Conservation (phyloP, 176 grass and related monocot genomes). For the Rhipidocladum racemiflorum region DNA sequence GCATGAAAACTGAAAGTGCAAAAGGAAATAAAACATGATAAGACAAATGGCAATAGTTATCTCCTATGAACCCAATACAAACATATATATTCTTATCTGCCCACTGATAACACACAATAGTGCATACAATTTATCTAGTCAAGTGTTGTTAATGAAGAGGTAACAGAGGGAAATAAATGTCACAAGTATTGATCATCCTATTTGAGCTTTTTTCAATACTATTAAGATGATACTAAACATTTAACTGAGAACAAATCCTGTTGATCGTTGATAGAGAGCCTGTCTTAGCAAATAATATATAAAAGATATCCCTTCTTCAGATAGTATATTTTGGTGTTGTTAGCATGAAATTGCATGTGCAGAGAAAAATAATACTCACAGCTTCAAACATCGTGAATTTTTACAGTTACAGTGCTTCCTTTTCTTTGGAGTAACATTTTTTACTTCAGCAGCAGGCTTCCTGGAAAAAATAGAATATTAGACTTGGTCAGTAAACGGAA, state of each 20-base stretch:
- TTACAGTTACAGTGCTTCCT: constrained; percentile 76
- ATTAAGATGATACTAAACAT: constrained; percentile 12
- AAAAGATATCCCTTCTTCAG: constrained; percentile 4
- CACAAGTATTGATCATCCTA: neutral
- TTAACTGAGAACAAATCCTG: neutral
- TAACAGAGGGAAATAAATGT: neutral
- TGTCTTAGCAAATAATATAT: neutral
- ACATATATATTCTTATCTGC: neutral
- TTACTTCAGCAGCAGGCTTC: constrained; percentile 42
- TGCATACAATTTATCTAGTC: neutral
- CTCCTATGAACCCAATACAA: neutral
- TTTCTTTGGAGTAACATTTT: constrained; percentile 53
- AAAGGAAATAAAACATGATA: neutral
- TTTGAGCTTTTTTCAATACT: constrained; percentile 10
- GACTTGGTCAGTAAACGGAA: constrained; percentile 12
- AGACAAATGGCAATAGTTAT: constrained; percentile 9
- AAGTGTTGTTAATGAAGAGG: constrained; percentile 9
- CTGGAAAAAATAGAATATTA: constrained; percentile 32
- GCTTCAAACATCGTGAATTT: constrained; percentile 70
- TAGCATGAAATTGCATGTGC: constrained; percentile 4
- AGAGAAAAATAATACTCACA: constrained; percentile 42
- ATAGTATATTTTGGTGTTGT: neutral
- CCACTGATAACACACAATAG: neutral
- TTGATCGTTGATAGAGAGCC: neutral
- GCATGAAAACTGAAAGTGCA: neutral